Evolutionary conservation across 345 rosid genomes (phyloP), one percentile per base, ranked within the genome.

Genomic region (Camelina hispida): DNA sequence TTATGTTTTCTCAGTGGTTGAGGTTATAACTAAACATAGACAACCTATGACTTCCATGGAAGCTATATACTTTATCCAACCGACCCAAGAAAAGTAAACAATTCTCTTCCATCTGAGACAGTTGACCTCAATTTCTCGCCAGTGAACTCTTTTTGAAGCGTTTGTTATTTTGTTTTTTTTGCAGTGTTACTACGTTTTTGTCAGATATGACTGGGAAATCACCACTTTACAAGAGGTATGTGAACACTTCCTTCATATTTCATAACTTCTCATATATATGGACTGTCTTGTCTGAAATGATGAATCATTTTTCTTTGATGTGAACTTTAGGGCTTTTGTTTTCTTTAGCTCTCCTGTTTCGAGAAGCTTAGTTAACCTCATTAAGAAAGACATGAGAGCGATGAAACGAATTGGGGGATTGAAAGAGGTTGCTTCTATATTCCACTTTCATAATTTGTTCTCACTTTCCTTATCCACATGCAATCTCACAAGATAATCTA

Each of bases 321-420:
- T 71, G 71, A 28, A 68, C 46, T 80, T 68, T 56, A 95, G 99
- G 93, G 99, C 97, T 60, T 95, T 81, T 77, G 96, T 95, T 62
- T 95, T 89, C 93, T 95, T 95, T 77, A 95, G 96, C 52, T 95
- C 99, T 61, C 87, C 97, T 50, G 79, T 95, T 81, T 81, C 98
- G 55, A 89, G 83, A 83, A 97, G 84, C 70, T 72, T 95, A 61
- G 91, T 95, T 54, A 54, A 85, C 75, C 86, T 84, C 62, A 84
- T 95, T 73, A 90, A 86, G 87, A 86, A 80, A 82, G 99, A 92
- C 79, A 6, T 87, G 69, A 85, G 79, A 80, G 93, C 87, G 14
- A 68, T 92, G 84, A 81, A 93, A 80, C 93, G 99, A 55, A 87
- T 95, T 37, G 92, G 89, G 71, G 98, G 93, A 62, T 60, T 95